Evolutionary conservation across 169 alveolate species (phyloP).

Genomic region (Theileria orientalis): DNA sequence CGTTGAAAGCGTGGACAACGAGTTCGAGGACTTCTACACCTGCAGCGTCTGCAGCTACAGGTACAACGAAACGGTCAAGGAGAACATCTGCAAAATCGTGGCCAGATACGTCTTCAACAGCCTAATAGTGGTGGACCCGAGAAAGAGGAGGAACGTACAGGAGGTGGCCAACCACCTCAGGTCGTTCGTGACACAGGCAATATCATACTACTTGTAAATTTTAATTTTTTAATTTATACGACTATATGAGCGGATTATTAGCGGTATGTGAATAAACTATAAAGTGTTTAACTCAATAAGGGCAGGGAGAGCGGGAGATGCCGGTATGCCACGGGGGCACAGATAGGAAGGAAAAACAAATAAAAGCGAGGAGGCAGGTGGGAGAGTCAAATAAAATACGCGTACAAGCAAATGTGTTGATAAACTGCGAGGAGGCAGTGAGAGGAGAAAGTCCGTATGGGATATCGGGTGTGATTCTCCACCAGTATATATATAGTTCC

Average conservation of each 20-base stretch:
- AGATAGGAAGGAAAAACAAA: too few relatives aligned
- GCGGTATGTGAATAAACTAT: too few relatives aligned
- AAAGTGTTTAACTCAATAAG: conserved; percentile 24
- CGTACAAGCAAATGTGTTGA: too few relatives aligned
- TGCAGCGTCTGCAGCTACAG: conserved; percentile 2
- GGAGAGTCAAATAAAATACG: too few relatives aligned
- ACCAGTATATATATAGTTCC: too few relatives aligned
- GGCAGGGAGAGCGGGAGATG: too few relatives aligned
- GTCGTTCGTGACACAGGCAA: conserved; percentile 34
- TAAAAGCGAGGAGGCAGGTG: too few relatives aligned
- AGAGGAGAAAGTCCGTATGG: conserved; percentile 11
- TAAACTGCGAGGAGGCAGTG: too few relatives aligned
- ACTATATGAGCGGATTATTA: background rate
- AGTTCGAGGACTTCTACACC: background rate
- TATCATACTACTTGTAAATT: conserved; percentile 32
- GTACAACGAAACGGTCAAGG: conserved; percentile 27
- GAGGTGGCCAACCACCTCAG: conserved; percentile 70
- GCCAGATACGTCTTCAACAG: conserved; percentile 68
- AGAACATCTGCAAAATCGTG: conserved; percentile 64
- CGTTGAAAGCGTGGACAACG: background rate
- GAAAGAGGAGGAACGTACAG: conserved; percentile 57
- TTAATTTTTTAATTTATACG: background rate
- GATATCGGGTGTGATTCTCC: conserved; percentile 22
- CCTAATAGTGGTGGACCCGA: conserved; percentile 67
- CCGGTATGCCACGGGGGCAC: too few relatives aligned